Conservation (phyloP, 345 rosid genomes). For the Linum lewisii region DNA sequence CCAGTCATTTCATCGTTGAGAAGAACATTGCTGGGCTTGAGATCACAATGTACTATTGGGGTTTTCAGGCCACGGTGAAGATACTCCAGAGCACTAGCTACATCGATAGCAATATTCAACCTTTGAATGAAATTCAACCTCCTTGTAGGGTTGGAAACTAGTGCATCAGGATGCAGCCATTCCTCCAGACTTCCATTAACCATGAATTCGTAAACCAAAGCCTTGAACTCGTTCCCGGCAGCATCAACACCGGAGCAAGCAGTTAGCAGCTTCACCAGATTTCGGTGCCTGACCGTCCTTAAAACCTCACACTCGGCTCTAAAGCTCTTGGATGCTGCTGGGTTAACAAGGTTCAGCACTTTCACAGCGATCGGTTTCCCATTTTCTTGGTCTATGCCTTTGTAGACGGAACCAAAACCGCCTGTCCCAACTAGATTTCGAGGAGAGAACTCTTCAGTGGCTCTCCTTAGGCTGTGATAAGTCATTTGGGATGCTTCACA, state of each 20-base stretch:
- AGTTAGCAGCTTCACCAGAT: constrained; percentile 19
- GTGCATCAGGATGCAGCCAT: constrained; percentile 15
- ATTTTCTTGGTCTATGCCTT: constrained; percentile 10
- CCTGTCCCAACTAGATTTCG: constrained; percentile 12
- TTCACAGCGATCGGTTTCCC: constrained; percentile 8
- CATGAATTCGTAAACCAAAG: constrained; percentile 17
- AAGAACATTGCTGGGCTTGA: constrained; percentile 17
- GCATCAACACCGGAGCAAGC: constrained; percentile 14
- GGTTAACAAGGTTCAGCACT: constrained; percentile 13
- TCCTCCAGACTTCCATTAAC: constrained; percentile 16
- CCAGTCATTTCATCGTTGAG: constrained; percentile 10
- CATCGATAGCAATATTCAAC: constrained; percentile 12
- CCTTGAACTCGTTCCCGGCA: constrained; percentile 19
- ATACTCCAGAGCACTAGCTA: constrained; percentile 11
- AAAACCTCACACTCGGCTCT: constrained; percentile 14
- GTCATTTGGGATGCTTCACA: background rate
- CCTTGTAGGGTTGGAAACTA: background rate
- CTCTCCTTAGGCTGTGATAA: constrained; percentile 5
- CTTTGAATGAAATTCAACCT: constrained; percentile 12
- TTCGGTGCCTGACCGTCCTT: constrained; percentile 11
- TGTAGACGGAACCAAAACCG: constrained; percentile 14
- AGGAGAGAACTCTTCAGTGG: constrained; percentile 13
- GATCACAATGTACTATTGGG: constrained; percentile 10
- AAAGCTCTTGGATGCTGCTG: constrained; percentile 15
- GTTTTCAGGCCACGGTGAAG: constrained; percentile 7